Base-by-base conservation (phyloP, 192 early-diverging fungal genomes). In the Umbelopsis ramanniana region DNA sequence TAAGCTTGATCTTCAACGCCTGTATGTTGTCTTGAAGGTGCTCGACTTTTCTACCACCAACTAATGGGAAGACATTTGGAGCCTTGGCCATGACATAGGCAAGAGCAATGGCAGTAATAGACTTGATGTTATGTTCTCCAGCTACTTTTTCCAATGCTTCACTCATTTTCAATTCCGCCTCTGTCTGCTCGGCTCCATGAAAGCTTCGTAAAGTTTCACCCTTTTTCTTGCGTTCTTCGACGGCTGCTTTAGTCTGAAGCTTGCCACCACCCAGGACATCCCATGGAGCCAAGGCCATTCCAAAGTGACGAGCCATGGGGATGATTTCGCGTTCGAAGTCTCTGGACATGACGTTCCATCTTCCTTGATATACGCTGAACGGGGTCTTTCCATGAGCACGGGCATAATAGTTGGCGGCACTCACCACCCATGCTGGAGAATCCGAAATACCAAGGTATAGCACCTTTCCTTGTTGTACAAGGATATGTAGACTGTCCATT, bases 401-500 rank as follows among this genome's bases (percentile, higher is more conserved):
- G 12, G 67, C 67, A 68, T 68, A 68, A 24, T 68, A 48, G 35
- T 68, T 68, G 15, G 67, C 67, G 47, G 40, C 46, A 15, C 45
- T 47, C 22, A 90, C 75, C 38, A 87, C 82, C 89, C 89, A 86
- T 21, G 83, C 73, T 14, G 78, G 79, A 52, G 78, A 70, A 46
- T 78, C 74, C 5, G 76, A 78, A 9, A 79, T 54, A 3, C 81
- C 89, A 21, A 89, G 68, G 77, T 91, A 91, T 0, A 83, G 72
- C 3, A 89, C 87, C 68, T 90, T 87, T 10, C 90, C 90, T 23
- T 76, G 43, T 12, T 83, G 71, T 11, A 92, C 86, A 54, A 88
- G 79, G 57, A 89, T 87, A 63, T 90, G 77, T 9, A 91, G 68
- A 8, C 89, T 83, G 11, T 79, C 76, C 82, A 91, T 85, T 14